Percentiles rank a stretch among this genome's conserved stretches.
phyloP scores from a whole-genome alignment of 2,329 filamentous ascomycete species.

The Diplodia seriata region DNA sequence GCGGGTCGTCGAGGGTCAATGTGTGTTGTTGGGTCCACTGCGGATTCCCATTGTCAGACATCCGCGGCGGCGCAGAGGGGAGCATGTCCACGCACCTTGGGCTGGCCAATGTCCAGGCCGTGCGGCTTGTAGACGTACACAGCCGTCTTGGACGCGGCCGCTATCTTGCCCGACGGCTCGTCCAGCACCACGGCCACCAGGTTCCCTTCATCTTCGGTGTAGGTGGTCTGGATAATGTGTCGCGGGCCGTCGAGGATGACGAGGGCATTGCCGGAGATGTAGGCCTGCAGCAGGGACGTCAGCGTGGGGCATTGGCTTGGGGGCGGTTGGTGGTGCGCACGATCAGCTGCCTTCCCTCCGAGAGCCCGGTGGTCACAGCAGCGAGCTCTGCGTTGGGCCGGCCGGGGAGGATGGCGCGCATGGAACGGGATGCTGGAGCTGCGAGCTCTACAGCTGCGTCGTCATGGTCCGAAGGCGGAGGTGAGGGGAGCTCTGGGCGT shows the following conservation, averaged over 20 bases:
- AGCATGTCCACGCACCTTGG: constrained; percentile 67
- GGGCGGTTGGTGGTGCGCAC: constrained; percentile 56
- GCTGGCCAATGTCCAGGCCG: constrained; percentile 70
- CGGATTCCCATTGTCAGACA: constrained; percentile 6
- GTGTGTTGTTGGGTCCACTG: constrained; percentile 69
- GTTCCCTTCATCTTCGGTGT: constrained; percentile 74
- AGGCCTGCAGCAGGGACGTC: constrained; percentile 63
- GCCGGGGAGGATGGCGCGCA: constrained; percentile 81
- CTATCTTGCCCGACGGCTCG: constrained; percentile 83
- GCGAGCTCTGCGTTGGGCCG: constrained; percentile 79
- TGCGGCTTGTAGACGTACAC: constrained; percentile 82
- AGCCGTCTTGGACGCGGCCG: constrained; percentile 69
- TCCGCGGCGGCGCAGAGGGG: constrained; percentile 23
- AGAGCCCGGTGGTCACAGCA: constrained; percentile 75
- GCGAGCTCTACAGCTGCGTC: constrained; percentile 30
- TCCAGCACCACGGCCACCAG: constrained; percentile 83
- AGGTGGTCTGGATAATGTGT: constrained; percentile 87
- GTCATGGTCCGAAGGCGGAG: constrained; percentile 23
- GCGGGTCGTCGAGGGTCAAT: constrained; percentile 56
- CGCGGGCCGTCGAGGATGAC: constrained; percentile 72
- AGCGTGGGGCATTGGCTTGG: constrained; percentile 15
- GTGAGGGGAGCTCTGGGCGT: background rate
- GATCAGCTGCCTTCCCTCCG: constrained; percentile 74
- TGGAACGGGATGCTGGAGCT: constrained; percentile 46
- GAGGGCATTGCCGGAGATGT: constrained; percentile 88